Evolutionary conservation across 2,329 filamentous ascomycete genomes (phyloP), one percentile per base, ranked within the genome.

Genomic region (Sporothrix variecibatus): DNA sequence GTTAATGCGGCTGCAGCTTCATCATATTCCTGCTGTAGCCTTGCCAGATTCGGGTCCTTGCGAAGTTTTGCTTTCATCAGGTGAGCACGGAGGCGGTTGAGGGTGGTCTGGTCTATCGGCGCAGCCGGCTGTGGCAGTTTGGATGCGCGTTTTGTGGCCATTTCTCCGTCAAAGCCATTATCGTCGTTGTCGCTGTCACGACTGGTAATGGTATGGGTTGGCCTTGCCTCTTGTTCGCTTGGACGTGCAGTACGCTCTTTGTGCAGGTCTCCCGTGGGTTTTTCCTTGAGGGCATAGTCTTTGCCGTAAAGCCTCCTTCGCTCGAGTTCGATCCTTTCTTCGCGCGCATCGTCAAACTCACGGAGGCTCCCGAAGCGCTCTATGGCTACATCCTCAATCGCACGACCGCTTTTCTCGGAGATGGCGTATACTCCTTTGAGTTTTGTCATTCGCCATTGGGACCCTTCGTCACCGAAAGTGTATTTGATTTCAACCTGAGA

Each of bases 381-480:
- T 51, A 93, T 78, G 0, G 95, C 96, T 68, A 98, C 86, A 0
- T 97, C 93, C 7, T 98, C 95, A 0, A 97, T 86, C 0, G 89
- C 79, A n/a, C 87, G 87, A 0, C 91, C 91, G 0, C 86, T 91
- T 78, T 96, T 91, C 77, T 97, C 87, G 0, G 94, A 94, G 72
- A 91, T 88, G 34, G 89, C 88, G 81, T 97, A 97, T 1, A 97
- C 93, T 12, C 91, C 92, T 77, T 93, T 94, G 43, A 99, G 88
- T 82, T 95, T 98, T 6, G 92, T 97, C 95, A 99, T 97, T 69
- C 97, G 91, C 96, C 97, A 99, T 78, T 94, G 90, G 17, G 95
- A 95, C 0, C 96, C 95, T 7, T 89, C 84, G 81, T 99, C 96
- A 23, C 97, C 96, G 82, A 99, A 97, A 0, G 85, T 93, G 80